Evolutionary conservation across 345 rosid species (phyloP), one percentile per base, ranked within the genome.

Genomic region (Eucalyptus coolabah): DNA sequence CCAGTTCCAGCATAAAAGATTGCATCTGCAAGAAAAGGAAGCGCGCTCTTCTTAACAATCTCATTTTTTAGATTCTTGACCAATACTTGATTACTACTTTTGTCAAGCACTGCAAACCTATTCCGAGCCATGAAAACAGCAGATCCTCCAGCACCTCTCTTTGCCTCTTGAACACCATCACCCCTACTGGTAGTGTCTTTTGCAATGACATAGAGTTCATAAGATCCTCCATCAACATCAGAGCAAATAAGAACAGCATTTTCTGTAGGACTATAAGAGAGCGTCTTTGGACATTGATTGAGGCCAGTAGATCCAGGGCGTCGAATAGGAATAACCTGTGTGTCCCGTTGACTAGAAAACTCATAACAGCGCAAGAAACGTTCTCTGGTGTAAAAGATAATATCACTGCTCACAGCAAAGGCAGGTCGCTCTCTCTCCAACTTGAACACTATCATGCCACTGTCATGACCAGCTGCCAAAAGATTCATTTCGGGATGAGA

Each of bases 381-480:
- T 89, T 97, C 99, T 90, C 95, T 97, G 32, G 92, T 91, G 90
- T 98, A 98, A 91, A 95, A 97, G 65, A 97, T 82, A 44, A 95
- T 93, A 90, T 97, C 96, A 23, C 95, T 96, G 91, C 97, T 97
- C 63, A 97, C 93, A 6, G 98, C 92, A 96, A 97, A 98, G 45
- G 99, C 98, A 88, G 99, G 98, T 32, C 99, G 94, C 90, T 96
- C 99, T 92, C 99, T 95, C 95, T 96, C 99, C 90, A 98, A 91
- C 94, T 98, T 98, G 89, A 98, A 98, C 87, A 98, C 99, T 85
- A 98, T 95, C 99, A 97, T 96, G 56, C 99, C 99, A 87, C 95
- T 96, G 92, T 98, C 99, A 89, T 98, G 99, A 63, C 99, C 99
- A 3, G 98, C 99, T 59, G 99, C 99, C 90, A 98, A 94, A 49